phyloP scores from a whole-genome alignment of 345 rosid genomes.

The Murraya paniculata region DNA sequence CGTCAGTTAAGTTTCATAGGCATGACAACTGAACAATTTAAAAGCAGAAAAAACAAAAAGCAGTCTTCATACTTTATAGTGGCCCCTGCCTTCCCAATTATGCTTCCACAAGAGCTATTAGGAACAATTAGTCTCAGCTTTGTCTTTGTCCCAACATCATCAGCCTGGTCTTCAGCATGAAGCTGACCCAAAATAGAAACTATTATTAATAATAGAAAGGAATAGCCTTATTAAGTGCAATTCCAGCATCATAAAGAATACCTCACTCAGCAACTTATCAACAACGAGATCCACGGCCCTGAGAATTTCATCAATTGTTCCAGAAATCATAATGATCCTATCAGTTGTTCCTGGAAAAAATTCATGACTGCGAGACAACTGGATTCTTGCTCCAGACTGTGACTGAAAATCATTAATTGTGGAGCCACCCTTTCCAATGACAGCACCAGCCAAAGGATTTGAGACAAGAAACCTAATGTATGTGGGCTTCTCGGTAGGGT shows the following conservation, averaged over 20 bases:
- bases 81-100: conserved; percentile 98
- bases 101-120: conserved; percentile 94
- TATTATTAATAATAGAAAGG: conserved; percentile 6
- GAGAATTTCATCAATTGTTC: conserved; percentile 67
- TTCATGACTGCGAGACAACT: conserved; percentile 90
- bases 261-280: conserved; percentile 86
- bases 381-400: conserved; percentile 92
- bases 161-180: conserved; percentile 61
- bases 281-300: conserved; percentile 85
- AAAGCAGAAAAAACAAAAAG: conserved; percentile 17
- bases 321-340: conserved; percentile 88
- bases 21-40: conserved; percentile 3
- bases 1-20: conserved; percentile 1
- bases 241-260: conserved; percentile 25
- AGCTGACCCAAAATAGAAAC: conserved; percentile 43
- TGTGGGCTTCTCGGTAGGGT: conserved; percentile 71
- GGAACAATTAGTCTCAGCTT: conserved; percentile 94
- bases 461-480: conserved; percentile 88
- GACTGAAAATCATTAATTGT: conserved; percentile 95
- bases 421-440: conserved; percentile 98
- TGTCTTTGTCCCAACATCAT: conserved; percentile 74
- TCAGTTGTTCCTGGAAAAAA: conserved; percentile 95
- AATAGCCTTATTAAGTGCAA: not conserved
- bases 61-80: conserved; percentile 73
- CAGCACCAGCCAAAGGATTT: conserved; percentile 98